These are phyloP conservation scores for Euphorbia schlechtendalii DNA, from an alignment of 441 rosid species.

Conservation along the genomic window DNA sequence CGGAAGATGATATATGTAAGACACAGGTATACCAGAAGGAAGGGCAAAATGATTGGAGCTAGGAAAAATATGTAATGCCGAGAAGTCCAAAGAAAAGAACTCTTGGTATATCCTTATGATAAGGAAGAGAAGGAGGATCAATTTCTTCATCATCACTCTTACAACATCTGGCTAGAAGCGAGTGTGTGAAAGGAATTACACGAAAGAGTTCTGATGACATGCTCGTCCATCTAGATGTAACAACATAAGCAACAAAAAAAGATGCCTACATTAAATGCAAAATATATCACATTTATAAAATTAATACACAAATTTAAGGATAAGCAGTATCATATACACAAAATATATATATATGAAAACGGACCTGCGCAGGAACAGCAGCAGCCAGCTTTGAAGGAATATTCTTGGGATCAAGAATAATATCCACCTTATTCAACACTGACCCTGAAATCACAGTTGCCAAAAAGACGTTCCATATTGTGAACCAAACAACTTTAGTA, in stretches of 20 bases:
- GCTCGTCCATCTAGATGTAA: slow-evolving; percentile 98
- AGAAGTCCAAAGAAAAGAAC: slow-evolving; percentile 85
- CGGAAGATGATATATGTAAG: slow-evolving; percentile 77
- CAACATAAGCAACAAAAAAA: slow-evolving; percentile 87
- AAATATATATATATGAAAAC: not conserved
- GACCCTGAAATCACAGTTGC: slow-evolving; percentile 95
- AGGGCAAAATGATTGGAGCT: slow-evolving; percentile 90
- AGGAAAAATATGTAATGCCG: slow-evolving; percentile 86
- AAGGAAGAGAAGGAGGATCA: slow-evolving; percentile 67
- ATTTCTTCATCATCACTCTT: slow-evolving; percentile 45
- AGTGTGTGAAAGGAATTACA: slow-evolving; percentile 56
- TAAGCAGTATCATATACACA: not conserved
- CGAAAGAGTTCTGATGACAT: slow-evolving; percentile 82
- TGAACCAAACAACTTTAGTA: slow-evolving; percentile 91
- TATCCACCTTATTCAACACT: slow-evolving; percentile 46
- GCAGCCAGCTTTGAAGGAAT: slow-evolving; percentile 72
- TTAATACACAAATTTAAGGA: no score
- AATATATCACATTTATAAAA: no score
- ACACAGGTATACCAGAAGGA: slow-evolving; percentile 74
- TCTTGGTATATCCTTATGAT: slow-evolving; percentile 77
- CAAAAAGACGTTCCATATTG: slow-evolving; percentile 87
- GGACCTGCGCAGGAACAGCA: slow-evolving; percentile 91
- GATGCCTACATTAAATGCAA: slow-evolving; percentile 62
- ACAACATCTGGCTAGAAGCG: slow-evolving; percentile 48
- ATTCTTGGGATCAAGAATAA: slow-evolving; percentile 63